Evolutionary conservation across 768 basidiomycete species (phyloP), one percentile per base, ranked within the genome.

Genomic region (Kwoniella sp.): DNA sequence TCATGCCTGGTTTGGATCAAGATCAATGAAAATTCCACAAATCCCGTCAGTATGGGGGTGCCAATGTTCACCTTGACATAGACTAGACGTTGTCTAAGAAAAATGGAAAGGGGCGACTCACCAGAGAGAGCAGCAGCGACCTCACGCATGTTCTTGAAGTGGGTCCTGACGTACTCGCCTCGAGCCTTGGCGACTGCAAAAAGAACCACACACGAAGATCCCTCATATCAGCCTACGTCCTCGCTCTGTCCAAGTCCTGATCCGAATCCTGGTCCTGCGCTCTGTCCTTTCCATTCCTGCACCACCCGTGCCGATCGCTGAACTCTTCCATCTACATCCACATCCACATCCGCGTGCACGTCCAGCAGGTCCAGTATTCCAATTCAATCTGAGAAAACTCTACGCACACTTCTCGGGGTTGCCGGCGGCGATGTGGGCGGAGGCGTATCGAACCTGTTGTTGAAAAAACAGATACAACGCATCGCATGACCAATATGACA

Each of bases 141-240:
- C 83, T 99, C 96, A 68, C 91, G 88, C 92, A 96, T 98, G 87
- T 98, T 99, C 89, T 99, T 99, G 88, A 96, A 99, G 85, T 97
- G 95, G 52, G 96, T 98, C 76, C 94, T 91, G 79, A 96, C 87
- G 86, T 97, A 93, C 84, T 95, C 92, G 76, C 93, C 93, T 77
- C 90, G 90, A 64, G 94, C 90, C 79, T 87, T 89, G 77, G 94
- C 88, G 81, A 90, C 92, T 95, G 50, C 24, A 57, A 49, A n/a
- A 66, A 54, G 8, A 4, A 44, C 40, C 7, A 10, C 40, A 44
- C 17, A 44, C 40, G 17, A 6, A 15, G 40, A 44, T 44, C 17
- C 40, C 40, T 44, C 27, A 67, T 36, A 58, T 73, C 63, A 64
- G 25, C 51, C 54, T 21, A 27, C 17, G 24, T 21, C 21, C 12